These are phyloP conservation scores for Naematelia encephala DNA, from an alignment of 768 basidiomycete genomes.

Conservation along the genomic window DNA sequence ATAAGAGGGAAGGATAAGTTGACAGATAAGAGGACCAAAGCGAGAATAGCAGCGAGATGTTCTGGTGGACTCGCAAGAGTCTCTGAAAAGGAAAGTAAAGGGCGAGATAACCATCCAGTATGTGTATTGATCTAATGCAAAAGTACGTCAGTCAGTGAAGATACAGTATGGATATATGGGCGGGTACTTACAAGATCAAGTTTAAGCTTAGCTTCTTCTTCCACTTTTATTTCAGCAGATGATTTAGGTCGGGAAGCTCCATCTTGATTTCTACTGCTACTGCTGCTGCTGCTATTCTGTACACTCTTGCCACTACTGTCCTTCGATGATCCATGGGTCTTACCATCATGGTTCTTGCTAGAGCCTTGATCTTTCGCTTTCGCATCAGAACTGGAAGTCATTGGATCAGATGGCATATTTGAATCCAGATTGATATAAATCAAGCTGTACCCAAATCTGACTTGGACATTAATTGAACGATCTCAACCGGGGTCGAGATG, in stretches of 20 bases:
- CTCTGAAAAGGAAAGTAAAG: conserved; percentile 1
- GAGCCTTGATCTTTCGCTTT: too few species aligned
- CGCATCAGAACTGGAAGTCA: too few species aligned
- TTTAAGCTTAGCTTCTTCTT: conserved; percentile 4
- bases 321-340: too few species aligned
- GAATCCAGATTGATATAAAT: too few species aligned
- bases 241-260: background rate
- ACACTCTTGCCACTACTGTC: too few species aligned
- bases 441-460: too few species aligned
- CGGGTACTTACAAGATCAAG: conserved; percentile 3
- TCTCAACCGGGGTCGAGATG: too few species aligned
- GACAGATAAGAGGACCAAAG: background rate
- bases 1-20: conserved; percentile 13
- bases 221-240: conserved; percentile 5
- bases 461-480: too few species aligned
- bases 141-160: background rate
- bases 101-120: conserved; percentile 22
- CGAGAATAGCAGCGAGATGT: background rate
- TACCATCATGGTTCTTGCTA: too few species aligned
- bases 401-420: too few species aligned
- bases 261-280: too few species aligned
- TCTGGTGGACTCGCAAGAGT: background rate
- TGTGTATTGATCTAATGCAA: conserved; percentile 19
- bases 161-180: background rate
- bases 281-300: too few species aligned